Conservation (phyloP, 2,329 filamentous ascomycete species). For the Colletotrichum endophyticum region DNA sequence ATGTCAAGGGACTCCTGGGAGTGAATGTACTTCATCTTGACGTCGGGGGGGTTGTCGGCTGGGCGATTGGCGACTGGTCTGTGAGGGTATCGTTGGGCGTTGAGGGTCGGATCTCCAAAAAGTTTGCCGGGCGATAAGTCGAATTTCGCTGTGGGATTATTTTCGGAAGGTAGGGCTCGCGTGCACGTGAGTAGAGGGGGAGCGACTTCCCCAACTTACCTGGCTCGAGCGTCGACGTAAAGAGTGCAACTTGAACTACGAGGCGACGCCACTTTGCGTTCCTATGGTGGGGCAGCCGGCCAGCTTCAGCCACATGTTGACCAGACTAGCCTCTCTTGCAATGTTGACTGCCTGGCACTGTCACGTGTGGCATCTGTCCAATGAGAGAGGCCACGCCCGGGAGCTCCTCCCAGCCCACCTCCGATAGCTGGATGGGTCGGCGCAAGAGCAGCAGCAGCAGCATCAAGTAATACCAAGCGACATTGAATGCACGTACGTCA, state of each 20-base stretch:
- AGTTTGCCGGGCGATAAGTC: not conserved
- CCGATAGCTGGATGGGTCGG: not conserved
- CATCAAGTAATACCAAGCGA: not conserved
- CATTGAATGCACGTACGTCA: constrained; percentile 7
- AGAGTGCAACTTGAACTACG: not conserved
- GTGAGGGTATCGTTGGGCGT: constrained; percentile 33
- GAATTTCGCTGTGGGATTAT: not conserved
- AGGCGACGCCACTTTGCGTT: not conserved
- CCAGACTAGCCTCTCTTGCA: not conserved
- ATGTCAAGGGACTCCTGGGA: constrained; percentile 94
- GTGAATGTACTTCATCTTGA: constrained; percentile 99
- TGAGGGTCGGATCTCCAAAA: constrained; percentile 25
- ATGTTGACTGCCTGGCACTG: not conserved
- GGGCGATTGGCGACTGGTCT: constrained; percentile 18
- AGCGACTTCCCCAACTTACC: not conserved
- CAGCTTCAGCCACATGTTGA: not conserved
- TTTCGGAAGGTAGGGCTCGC: not conserved
- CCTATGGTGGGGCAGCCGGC: not conserved
- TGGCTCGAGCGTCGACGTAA: not conserved
- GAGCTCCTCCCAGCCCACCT: constrained; percentile 13
- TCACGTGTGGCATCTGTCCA: not conserved
- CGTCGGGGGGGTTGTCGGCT: constrained; percentile 46
- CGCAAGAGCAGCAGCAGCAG: not conserved
- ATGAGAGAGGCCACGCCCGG: not conserved
- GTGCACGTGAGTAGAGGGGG: not conserved